phyloP scores from a whole-genome alignment of 768 basidiomycete genomes.

The Calocera cornea region DNA sequence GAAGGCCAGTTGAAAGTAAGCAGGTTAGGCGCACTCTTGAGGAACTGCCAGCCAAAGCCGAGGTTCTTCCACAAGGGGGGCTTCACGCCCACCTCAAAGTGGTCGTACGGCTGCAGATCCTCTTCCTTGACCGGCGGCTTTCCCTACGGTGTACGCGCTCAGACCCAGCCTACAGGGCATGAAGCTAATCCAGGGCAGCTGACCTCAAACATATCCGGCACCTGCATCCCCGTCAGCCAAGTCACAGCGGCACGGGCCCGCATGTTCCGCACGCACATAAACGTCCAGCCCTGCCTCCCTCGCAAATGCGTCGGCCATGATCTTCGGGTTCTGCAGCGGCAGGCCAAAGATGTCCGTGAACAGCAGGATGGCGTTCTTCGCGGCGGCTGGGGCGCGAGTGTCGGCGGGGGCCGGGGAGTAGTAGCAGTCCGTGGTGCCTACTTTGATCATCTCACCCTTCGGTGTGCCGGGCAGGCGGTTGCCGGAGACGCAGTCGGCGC shows the following conservation, averaged over 20 bases:
- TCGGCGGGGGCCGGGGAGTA: neutral
- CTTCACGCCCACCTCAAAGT: conserved; percentile 9
- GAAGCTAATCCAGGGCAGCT: conserved; percentile 10
- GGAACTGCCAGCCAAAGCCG: conserved; percentile 13
- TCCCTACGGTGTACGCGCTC: neutral
- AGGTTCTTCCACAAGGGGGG: conserved; percentile 14
- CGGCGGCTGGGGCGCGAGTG: neutral
- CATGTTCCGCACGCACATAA: conserved; percentile 21
- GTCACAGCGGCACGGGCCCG: neutral
- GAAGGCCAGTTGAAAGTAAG: conserved; percentile 18
- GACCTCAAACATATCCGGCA: conserved; percentile 50
- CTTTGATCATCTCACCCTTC: neutral
- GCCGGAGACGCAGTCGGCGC: neutral
- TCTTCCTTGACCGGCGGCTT: conserved; percentile 3
- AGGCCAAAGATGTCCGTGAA: conserved; percentile 48
- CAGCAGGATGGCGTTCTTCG: conserved; percentile 34
- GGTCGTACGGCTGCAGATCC: neutral
- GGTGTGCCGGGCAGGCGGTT: neutral
- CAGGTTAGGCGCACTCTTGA: conserved; percentile 18
- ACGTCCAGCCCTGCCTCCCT: conserved; percentile 41
- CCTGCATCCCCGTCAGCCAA: conserved; percentile 15
- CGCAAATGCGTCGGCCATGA: conserved; percentile 44
- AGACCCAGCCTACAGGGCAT: neutral
- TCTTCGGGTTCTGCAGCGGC: conserved; percentile 37
- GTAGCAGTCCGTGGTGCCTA: neutral